Evolutionary conservation across 306 rosid species (phyloP), one percentile per base, ranked within the genome.

Genomic region (Alnus rubra): DNA sequence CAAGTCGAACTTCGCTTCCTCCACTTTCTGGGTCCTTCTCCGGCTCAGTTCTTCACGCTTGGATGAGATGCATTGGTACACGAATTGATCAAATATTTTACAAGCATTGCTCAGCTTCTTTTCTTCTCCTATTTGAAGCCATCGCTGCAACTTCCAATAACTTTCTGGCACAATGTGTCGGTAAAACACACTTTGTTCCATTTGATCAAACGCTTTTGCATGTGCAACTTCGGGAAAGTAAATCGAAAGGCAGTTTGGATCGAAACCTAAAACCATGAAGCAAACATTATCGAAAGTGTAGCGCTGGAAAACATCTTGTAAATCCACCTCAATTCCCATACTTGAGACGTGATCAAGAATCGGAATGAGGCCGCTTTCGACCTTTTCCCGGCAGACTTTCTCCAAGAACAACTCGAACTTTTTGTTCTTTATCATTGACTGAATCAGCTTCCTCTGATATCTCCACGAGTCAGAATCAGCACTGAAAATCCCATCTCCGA

Each of bases 401-500:
- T 74, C 68, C 47, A 85, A 4, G 13, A 76, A 76, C 6, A 16
- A 0, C 18, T 70, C 63, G 28, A 70, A 71, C 16, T 69, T 75
- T 14, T 11, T 39, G 0, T 56, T 65, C 1, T 3, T 37, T 1
- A 71, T 31, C 81, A 74, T 49, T 0, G 69, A 49, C 9, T 82
- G 83, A 9, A 81, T 55, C 50, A 71, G 30, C 30, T 37, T 75
- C 10, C 84, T 76, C 56, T 85, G 81, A 30, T 0, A 23, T 35
- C 35, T 82, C 88, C 88, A 85, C 2, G 54, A 71, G 4, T 78
- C 74, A 0, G 77, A 56, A 42, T 85, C 86, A 9, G 78, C 23
- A 55, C 18, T 65, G 70, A 85, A 79, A 67, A 85, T 75, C 50
- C 88, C 88, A 19, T 85, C 84, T 56, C 88, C 88, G 0, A 82